These are phyloP conservation scores for Candida vartiovaarae DNA, from an alignment of 805 yeast genomes.

Conservation along the genomic window DNA sequence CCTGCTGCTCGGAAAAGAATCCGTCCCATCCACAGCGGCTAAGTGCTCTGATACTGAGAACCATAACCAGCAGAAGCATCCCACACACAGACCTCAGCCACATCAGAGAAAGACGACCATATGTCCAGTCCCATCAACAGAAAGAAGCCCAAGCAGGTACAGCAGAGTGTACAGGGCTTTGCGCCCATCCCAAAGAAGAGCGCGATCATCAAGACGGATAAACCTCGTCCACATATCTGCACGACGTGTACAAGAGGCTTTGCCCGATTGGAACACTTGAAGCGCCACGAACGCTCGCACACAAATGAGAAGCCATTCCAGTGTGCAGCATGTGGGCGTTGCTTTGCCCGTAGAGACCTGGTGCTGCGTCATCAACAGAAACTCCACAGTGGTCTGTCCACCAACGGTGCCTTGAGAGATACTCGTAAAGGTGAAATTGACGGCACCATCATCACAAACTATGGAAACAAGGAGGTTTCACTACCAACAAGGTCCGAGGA, in stretches of 20 bases:
- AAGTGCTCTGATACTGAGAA: too few relatives aligned
- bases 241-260: slow-evolving; percentile 89
- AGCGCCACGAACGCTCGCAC: slow-evolving; percentile 89
- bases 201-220: slow-evolving; percentile 77
- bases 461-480: slow-evolving; percentile 32
- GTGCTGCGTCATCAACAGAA: slow-evolving; percentile 93
- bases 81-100: not conserved
- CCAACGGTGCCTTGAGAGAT: slow-evolving; percentile 35
- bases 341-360: slow-evolving; percentile 86
- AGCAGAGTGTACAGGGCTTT: slow-evolving; percentile 23
- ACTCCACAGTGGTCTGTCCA: slow-evolving; percentile 52
- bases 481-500: slow-evolving; percentile 25
- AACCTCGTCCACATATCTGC: slow-evolving; percentile 92
- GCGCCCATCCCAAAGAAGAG: slow-evolving; percentile 86
- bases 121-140: not conserved
- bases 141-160: slow-evolving; percentile 18
- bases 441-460: slow-evolving; percentile 30
- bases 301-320: slow-evolving; percentile 95
- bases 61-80: too few relatives aligned
- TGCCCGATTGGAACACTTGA: slow-evolving; percentile 90
- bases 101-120: not conserved
- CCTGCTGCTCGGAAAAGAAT: too few relatives aligned
- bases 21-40: too few relatives aligned
- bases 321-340: slow-evolving; percentile 93
- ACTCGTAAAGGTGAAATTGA: slow-evolving; percentile 25